These are phyloP conservation scores for Carex myosuroides DNA, from an alignment of 176 grass and related monocot species.

Conservation along the genomic window DNA sequence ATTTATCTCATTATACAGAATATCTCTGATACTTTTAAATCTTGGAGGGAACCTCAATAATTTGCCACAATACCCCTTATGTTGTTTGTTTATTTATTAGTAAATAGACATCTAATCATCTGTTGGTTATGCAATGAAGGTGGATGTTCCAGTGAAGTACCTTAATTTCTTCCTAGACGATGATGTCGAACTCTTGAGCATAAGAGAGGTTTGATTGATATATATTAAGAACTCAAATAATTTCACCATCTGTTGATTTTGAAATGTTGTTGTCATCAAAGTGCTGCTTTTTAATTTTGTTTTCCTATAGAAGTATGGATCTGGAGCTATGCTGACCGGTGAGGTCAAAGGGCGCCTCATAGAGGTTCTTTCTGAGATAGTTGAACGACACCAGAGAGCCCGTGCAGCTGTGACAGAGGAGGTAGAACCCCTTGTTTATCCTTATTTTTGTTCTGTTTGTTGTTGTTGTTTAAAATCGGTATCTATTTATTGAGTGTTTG, in stretches of 20 bases:
- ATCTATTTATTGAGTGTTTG: neutral
- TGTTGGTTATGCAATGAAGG: constrained; percentile 37
- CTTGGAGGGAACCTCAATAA: neutral
- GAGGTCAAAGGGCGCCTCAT: constrained; percentile 64
- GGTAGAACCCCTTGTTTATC: constrained; percentile 25
- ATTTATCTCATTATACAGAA: neutral
- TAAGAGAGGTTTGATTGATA: constrained; percentile 60
- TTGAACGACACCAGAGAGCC: constrained; percentile 66
- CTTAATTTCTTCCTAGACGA: constrained; percentile 98
- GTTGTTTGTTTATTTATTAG: neutral
- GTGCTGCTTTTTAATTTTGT: neutral
- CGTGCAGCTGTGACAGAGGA: constrained; percentile 62
- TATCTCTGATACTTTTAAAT: neutral
- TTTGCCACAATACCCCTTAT: neutral
- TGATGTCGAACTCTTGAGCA: constrained; percentile 59
- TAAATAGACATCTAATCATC: neutral
- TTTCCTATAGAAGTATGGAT: constrained; percentile 59
- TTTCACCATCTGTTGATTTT: neutral
- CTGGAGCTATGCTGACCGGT: constrained; percentile 73
- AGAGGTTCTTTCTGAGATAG: constrained; percentile 49
- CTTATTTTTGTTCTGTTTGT: neutral
- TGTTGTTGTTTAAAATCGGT: neutral
- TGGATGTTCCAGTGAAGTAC: constrained; percentile 90
- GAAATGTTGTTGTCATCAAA: neutral
- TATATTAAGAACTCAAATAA: neutral